These are phyloP conservation scores for Fonsecaea multimorphosa DNA, from an alignment of 2,329 filamentous ascomycete genomes.

Conservation along the genomic window DNA sequence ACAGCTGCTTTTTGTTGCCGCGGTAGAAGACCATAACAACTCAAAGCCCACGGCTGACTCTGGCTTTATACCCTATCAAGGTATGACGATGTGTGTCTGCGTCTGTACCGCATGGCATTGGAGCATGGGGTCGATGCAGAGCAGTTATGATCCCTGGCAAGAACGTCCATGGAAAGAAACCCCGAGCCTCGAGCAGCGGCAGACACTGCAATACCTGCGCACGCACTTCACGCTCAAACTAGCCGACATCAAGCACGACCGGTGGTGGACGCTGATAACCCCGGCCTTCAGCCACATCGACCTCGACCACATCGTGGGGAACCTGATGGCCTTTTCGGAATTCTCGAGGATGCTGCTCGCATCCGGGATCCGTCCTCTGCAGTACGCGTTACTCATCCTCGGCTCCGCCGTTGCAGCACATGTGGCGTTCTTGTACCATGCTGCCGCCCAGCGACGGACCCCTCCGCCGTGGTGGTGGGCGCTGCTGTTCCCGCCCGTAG, in stretches of 20 bases:
- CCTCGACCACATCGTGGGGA: constrained; percentile 17
- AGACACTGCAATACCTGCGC: neutral
- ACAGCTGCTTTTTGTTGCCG: neutral
- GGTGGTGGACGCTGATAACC: constrained; percentile 30
- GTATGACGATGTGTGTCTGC: neutral
- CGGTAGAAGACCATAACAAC: neutral
- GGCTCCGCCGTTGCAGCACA: constrained; percentile 20
- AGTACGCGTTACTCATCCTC: constrained; percentile 16
- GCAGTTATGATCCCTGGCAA: no score
- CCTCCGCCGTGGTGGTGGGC: constrained; percentile 1
- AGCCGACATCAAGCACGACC: neutral
- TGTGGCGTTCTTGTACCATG: constrained; percentile 13
- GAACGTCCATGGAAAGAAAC: neutral
- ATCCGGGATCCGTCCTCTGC: constrained; percentile 10
- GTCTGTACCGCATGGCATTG: neutral
- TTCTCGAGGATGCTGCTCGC: constrained; percentile 17
- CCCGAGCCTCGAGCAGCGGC: neutral
- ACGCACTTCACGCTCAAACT: constrained; percentile 23
- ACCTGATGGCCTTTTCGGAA: constrained; percentile 16
- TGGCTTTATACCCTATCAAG: neutral
- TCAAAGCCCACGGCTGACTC: neutral
- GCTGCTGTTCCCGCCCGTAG: neutral
- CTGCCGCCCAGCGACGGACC: neutral
- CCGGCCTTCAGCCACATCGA: constrained; percentile 26
- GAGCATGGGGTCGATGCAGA: neutral